Evolutionary conservation across 352 stramenopile species (phyloP), one percentile per base, ranked within the genome.

Genomic region (Phytophthora quininea): DNA sequence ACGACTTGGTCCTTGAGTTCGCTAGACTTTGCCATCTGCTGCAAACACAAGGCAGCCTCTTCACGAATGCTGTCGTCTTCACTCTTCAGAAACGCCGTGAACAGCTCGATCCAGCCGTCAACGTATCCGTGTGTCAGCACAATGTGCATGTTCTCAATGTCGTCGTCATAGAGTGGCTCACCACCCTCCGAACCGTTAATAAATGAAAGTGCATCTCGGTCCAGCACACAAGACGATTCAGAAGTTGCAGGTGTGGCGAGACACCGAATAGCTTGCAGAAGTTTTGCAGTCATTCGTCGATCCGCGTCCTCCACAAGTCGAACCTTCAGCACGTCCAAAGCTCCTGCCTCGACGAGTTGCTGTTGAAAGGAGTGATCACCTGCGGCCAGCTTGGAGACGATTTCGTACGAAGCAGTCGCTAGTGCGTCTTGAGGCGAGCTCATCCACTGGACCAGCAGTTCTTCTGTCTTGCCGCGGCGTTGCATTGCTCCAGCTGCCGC

Each of bases 21-120:
- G 6, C 83, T 77, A 30, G 68, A 49, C 1, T 62, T 79, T 3
- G 73, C 73, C 12, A 93, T 76, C 52, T 89, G 81, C 6, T 88
- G 51, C 6, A 93, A 73, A 48, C 85, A 93, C n/a, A 72, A 58
- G 1, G 77, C 77, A 7, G 85, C 85, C 55, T 91, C 64, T 14
- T 69, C 65, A 3, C 80, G 76, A 10, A 93, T 76, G 0, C 67
- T 63, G 24, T 77, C 53, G 50, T 91, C 59, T n/a, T 79, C 70
- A 32, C 73, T 85, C 19, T 77, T 76, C 6, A 91, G 43, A 33
- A 89, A 88, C 10, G 82, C 70, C 8, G 82, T 90, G 56, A 91
- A 91, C n/a, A 93, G 48, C 49, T 91, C 85, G 51, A 93, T 91
- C 85, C 85, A 93, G 3, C 85, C 85, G 53, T 89, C 80, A 2